Base-by-base conservation (phyloP, 306 rosid genomes). In the Prinsepia uniflora region DNA sequence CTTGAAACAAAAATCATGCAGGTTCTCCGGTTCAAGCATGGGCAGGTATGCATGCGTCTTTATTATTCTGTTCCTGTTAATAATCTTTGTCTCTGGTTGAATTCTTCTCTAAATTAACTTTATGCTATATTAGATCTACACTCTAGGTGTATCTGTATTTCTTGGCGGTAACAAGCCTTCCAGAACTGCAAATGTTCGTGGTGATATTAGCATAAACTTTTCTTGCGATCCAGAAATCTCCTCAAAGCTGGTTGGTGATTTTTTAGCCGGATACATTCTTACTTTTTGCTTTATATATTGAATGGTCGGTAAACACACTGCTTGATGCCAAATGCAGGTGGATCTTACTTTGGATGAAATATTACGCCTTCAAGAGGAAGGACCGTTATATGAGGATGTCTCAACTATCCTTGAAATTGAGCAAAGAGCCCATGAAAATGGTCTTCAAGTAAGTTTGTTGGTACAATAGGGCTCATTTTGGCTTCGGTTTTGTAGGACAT, bases 161-260 rank as follows among this genome's bases (percentile, higher is more conserved):
- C 97, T 93, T 80, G 98, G 98, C 18, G 94, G 97, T 68, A 93
- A 88, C 79, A 93, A 85, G 83, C 98, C 98, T 72, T 90, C 98
- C 52, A 87, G 89, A 79, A 82, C 78, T 68, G 89, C 89, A 76
- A 85, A 86, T 77, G 88, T 87, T 81, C 89, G 97, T 48, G 98
- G 98, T 64, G 98, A 90, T 78, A 82, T 88, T 43, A 88, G 94
- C 90, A 82, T 93, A 79, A 84, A 83, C 81, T 93, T 93, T 85
- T 88, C 94, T 22, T 93, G 97, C 73, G 98, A 93, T 87, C 98
- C 97, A 36, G 94, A 84, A 80, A 93, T 90, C 73, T 87, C 97
- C 65, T 81, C 94, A 49, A 93, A 93, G 78, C 90, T 93, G 97
- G 98, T 76, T 81, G 60, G 89, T 77, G 14, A 65, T 76, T 76